phyloP scores from a whole-genome alignment of 129 eudicot species.

The Flaveria robusta region DNA sequence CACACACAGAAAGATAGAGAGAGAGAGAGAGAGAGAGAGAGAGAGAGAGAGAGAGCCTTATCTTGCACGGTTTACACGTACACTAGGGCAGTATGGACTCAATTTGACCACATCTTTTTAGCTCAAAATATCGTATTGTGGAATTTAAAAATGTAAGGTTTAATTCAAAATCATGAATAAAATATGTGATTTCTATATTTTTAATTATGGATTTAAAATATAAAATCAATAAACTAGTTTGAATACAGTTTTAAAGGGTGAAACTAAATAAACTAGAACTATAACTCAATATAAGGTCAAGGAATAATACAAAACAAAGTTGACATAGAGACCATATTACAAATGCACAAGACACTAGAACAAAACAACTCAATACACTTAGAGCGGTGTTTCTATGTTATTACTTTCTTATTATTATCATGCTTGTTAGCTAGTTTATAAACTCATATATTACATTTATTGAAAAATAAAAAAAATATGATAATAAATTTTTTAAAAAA shows the following conservation, averaged over 20 bases:
- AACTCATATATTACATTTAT: too few species aligned
- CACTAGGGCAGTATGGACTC: constrained; percentile 37
- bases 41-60: constrained; percentile 33
- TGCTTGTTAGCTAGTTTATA: too few species aligned
- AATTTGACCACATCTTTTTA: constrained; percentile 38
- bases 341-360: not conserved
- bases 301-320: not conserved
- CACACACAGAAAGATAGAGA: too few species aligned
- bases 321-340: not conserved
- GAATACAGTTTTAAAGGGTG: not conserved
- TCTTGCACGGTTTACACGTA: constrained; percentile 39
- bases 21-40: constrained; percentile 16
- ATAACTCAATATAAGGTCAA: not conserved
- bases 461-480: too few species aligned
- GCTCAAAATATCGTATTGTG: not conserved
- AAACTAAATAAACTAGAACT: not conserved
- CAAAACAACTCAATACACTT: not conserved
- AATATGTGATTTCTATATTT: not conserved
- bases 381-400: too few species aligned
- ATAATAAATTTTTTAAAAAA: too few species aligned
- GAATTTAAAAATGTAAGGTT: not conserved
- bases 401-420: too few species aligned
- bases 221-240: not conserved
- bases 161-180: not conserved
- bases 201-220: not conserved